Conservation (phyloP, 108 stramenopile genomes). For the Bacterosira constricta region DNA sequence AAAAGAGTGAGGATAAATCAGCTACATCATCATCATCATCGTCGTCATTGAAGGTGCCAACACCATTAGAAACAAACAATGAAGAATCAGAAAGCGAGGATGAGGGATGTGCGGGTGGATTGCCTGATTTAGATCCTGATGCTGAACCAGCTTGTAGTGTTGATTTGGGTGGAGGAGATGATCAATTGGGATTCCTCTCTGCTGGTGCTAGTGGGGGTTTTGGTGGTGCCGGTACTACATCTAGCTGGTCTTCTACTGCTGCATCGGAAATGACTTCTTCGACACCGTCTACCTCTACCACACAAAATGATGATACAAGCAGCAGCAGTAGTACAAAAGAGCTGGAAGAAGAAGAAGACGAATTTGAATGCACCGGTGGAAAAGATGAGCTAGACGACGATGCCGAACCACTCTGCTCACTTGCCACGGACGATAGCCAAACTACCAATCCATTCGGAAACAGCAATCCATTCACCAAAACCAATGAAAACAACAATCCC, state of each 20-base stretch:
- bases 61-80: not conserved
- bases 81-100: slow-evolving; percentile 7
- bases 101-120: slow-evolving; percentile 45
- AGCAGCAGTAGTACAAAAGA: no score
- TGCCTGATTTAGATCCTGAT: slow-evolving; percentile 51
- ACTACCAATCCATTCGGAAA: slow-evolving; percentile 19
- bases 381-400: slow-evolving; percentile 76
- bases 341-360: slow-evolving; percentile 61
- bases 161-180: slow-evolving; percentile 36
- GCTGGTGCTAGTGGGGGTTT: not conserved
- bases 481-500: no score
- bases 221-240: no score
- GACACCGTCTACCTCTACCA: no score
- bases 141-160: slow-evolving; percentile 54
- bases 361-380: slow-evolving; percentile 73
- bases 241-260: no score
- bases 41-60: not conserved
- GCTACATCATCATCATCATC: not conserved
- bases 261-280: no score
- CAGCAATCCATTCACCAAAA: slow-evolving; percentile 25
- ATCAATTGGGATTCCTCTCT: slow-evolving; percentile 10
- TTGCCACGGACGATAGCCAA: slow-evolving; percentile 46
- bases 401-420: slow-evolving; percentile 71
- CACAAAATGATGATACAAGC: no score
- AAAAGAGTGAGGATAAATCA: not conserved